Base-by-base conservation (phyloP, 257 asterid species). In the Nicotiana obtusifolia region DNA sequence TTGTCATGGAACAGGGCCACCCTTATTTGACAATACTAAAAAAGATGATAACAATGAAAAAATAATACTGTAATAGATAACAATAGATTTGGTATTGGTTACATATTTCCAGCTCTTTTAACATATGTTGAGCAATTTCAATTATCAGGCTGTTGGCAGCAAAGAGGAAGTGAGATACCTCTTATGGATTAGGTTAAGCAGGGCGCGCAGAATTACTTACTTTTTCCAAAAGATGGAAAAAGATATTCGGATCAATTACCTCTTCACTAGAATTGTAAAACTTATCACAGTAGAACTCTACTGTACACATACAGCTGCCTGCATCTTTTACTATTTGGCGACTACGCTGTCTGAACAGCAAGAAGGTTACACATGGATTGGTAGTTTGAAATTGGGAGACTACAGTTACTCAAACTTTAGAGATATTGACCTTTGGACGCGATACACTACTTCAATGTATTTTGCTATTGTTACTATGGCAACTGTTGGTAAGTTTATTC, bases 391-490 rank as follows among this genome's bases (percentile, higher is more conserved):
- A 83, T 81, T 93, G 82, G 99, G 99, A 22, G 99, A 93, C 78
- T 91, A 88, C 65, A 88, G 91, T 65, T 95, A 91, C 81, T 66
- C 95, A 26, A 87, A 83, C 85, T 95, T 95, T 49, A 88, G 98
- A 87, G 98, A 92, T 31, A 90, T 93, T 31, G 98, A 92, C 83
- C 68, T 95, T 22, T 93, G 97, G 99, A 92, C 81, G 57, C 86
- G 97, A 62, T 95, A 95, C 89, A 87, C 84, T 37, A 95, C 98
- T 30, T 95, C 99, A 5, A 1, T 95, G 87, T 95, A 95, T 67
- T 95, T 95, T 76, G 97, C 99, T 77, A 92, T 95, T 30, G 98
- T 92, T 71, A 95, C 99, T 28, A 95, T 95, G 99, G 98, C 98
- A 41, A 95, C 99, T 20, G 97, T 95, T 44, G 99, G 98, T 94